Base-by-base conservation (phyloP, 169 alveolate species). In the Plasmodium reichenowi region DNA sequence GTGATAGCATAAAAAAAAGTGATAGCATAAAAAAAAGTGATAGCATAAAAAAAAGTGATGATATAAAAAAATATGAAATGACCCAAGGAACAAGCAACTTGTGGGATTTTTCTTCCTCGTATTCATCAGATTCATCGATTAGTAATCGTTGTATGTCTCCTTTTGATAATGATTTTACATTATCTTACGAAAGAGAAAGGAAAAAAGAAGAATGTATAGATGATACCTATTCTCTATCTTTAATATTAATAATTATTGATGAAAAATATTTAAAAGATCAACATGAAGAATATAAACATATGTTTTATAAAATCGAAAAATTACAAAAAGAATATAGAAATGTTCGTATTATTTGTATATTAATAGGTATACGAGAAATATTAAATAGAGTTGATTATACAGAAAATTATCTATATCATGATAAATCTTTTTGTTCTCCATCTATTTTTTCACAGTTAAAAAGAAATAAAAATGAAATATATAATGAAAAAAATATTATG, bases 331-430 rank as follows among this genome's bases (percentile, higher is more conserved):
- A 60, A 17, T 66, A 86, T 72, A 56, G 20, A 15, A 62, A 72
- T 45, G 73, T 66, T 47, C 71, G 83, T 22, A 52, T 86, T 9
- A 56, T 86, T 43, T 86, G 92, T 50, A 62, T 86, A 50, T 86
- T 86, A 54, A 59, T 86, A 45, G 92, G 92, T 13, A 54, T 86
- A 64, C 73, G 92, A 59, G 92, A 86, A 52, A 29, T 47, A 60
- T 24, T 86, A 86, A 56, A 26, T 54, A 86, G 75, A 32, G 62
- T 68, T 15, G 47, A 58, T 10, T 68, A 43, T 15, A 80, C 24
- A 17, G 48, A 12, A 32, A 17, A 75, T 38, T 29, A 29, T 80
- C 7, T 32, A 32, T 32, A 4, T 32, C 45, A 32, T 32, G 45
- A 32, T 32, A 32, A 32, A 32, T 32, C 45, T 4, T 32, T 32